These are phyloP conservation scores for Penicillium malachiteum DNA, from an alignment of 495 filamentous ascomycete species.

Conservation along the genomic window DNA sequence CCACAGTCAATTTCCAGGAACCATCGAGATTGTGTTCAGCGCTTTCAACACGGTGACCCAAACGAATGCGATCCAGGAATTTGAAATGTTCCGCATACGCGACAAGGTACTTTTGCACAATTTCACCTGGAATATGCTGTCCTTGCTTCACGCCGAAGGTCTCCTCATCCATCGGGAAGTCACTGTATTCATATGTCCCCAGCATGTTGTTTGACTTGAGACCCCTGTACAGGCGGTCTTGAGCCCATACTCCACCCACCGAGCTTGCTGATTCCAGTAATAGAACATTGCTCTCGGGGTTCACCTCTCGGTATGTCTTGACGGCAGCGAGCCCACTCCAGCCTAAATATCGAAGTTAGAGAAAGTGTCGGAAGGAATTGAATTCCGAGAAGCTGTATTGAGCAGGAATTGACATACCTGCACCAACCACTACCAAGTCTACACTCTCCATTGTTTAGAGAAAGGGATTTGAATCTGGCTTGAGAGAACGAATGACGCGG, in stretches of 20 bases:
- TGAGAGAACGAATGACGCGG: not conserved
- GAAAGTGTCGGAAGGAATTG: not conserved
- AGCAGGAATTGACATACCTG: slow-evolving; percentile 32
- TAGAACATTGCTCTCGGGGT: slow-evolving; percentile 48
- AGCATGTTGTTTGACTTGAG: slow-evolving; percentile 64
- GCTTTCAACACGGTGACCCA: slow-evolving; percentile 50
- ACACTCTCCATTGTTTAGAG: slow-evolving; percentile 21
- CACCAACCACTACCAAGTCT: slow-evolving; percentile 45
- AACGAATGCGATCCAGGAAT: slow-evolving; percentile 53
- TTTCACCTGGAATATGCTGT: slow-evolving; percentile 66
- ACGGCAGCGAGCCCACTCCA: slow-evolving; percentile 60
- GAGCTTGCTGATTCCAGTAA: slow-evolving; percentile 55
- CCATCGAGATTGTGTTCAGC: slow-evolving; percentile 46
- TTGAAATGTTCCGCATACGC: slow-evolving; percentile 59
- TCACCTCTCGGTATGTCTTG: slow-evolving; percentile 57
- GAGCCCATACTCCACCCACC: slow-evolving; percentile 71
- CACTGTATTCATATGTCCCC: slow-evolving; percentile 68
- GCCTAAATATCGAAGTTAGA: slow-evolving; percentile 32
- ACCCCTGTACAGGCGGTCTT: slow-evolving; percentile 62
- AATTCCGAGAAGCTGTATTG: too few relatives aligned
- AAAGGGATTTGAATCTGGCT: not conserved
- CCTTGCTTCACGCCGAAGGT: slow-evolving; percentile 58
- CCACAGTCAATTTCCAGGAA: slow-evolving; percentile 41
- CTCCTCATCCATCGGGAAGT: slow-evolving; percentile 67
- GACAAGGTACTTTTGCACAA: slow-evolving; percentile 66